These are phyloP conservation scores for Hygrocybe punicea DNA, from an alignment of 768 basidiomycete species.

Conservation along the genomic window DNA sequence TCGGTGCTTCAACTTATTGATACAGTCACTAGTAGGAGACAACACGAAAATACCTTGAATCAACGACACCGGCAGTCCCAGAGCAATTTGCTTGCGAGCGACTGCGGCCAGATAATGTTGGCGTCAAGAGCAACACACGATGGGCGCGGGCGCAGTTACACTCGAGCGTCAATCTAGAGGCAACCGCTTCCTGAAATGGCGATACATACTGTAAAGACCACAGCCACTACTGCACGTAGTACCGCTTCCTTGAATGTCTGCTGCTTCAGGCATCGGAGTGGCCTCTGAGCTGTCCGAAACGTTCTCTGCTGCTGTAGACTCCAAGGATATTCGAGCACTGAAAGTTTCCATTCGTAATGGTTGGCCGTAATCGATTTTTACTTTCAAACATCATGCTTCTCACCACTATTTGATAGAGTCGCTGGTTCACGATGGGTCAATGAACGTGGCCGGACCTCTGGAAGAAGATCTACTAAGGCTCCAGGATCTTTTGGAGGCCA, in stretches of 20 bases:
- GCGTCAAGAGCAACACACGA: no score
- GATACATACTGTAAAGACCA: no score
- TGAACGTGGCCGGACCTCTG: slow-evolving; percentile 50
- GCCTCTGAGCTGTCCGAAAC: slow-evolving; percentile 53
- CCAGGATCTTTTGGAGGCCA: slow-evolving; percentile 54
- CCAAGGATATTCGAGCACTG: slow-evolving; percentile 60
- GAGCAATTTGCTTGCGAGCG: no score
- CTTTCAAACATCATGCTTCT: slow-evolving; percentile 14
- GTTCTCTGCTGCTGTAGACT: slow-evolving; percentile 58
- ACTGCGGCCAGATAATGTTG: no score
- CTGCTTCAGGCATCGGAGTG: slow-evolving; percentile 67
- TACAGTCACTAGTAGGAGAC: no score
- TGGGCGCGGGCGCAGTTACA: no score
- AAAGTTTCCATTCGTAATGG: slow-evolving; percentile 76
- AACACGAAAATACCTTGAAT: no score
- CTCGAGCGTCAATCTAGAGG: slow-evolving; percentile 13
- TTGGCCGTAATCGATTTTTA: slow-evolving; percentile 29
- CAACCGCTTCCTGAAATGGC: no score
- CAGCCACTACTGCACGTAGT: no score
- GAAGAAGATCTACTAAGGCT: slow-evolving; percentile 59
- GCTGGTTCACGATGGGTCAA: slow-evolving; percentile 56
- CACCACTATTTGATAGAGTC: slow-evolving; percentile 47
- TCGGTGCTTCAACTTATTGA: slow-evolving; percentile 9
- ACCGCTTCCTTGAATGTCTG: slow-evolving; percentile 56
- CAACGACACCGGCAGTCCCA: no score